Evolutionary conservation across 345 rosid species (phyloP).

Genomic region (Salix dunnii): DNA sequence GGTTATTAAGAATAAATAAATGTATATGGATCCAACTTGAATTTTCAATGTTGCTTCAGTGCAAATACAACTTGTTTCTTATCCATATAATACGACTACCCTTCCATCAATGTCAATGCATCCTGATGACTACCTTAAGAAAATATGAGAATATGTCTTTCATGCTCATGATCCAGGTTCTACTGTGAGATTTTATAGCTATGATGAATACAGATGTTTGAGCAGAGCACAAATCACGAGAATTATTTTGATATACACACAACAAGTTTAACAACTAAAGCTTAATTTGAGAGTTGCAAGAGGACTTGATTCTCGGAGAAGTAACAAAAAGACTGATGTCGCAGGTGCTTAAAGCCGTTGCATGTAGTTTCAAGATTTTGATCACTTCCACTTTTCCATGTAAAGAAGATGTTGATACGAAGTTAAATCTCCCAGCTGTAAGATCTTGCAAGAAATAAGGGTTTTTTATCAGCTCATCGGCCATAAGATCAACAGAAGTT

Average conservation of each 20-base stretch:
- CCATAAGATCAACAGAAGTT: conserved; percentile 24
- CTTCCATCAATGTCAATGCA: too few species aligned
- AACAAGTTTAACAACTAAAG: conserved; percentile 6
- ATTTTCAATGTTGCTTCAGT: not conserved
- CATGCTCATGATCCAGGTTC: too few species aligned
- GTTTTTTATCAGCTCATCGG: conserved; percentile 20
- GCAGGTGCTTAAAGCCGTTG: conserved; percentile 25
- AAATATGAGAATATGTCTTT: too few species aligned
- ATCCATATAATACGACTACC: too few species aligned
- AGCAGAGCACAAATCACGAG: too few species aligned
- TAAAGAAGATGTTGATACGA: conserved; percentile 31
- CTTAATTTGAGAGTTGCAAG: conserved; percentile 30
- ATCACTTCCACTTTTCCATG: conserved; percentile 30
- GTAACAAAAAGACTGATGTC: conserved; percentile 21
- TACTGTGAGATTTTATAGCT: too few species aligned
- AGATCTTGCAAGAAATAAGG: conserved; percentile 29
- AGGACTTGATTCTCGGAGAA: conserved; percentile 5
- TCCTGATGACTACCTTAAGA: too few species aligned
- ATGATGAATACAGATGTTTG: too few species aligned
- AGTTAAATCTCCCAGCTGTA: conserved; percentile 29
- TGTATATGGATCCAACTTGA: too few species aligned
- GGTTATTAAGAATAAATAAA: too few species aligned
- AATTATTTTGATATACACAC: too few species aligned
- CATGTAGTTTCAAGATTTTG: conserved; percentile 31
- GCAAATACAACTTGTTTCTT: not conserved